Conservation (phyloP, 2,329 filamentous ascomycete species). For the Aspergillus sp. region DNA sequence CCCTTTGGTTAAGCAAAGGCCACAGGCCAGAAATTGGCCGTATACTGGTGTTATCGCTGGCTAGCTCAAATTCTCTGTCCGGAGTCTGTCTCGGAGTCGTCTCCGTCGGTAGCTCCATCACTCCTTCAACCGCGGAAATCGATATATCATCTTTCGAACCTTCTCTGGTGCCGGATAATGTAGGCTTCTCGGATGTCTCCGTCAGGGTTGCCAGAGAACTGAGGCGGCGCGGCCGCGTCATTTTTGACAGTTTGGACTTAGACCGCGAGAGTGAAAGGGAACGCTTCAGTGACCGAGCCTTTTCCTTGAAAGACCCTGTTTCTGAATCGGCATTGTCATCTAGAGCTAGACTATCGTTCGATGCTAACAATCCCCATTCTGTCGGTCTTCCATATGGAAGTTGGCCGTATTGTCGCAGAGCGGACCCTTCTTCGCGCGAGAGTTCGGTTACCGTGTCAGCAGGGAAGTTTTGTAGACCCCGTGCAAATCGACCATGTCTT, state of each 20-base stretch:
- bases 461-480: slow-evolving; percentile 16
- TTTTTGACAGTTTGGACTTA: slow-evolving; percentile 27
- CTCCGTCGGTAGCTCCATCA: slow-evolving; percentile 30
- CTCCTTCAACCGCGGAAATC: slow-evolving; percentile 30
- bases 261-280: slow-evolving; percentile 32
- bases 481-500: slow-evolving; percentile 14
- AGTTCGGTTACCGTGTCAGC: slow-evolving; percentile 27
- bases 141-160: slow-evolving; percentile 25
- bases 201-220: slow-evolving; percentile 29
- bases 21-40: slow-evolving; percentile 25
- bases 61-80: slow-evolving; percentile 22
- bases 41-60: slow-evolving; percentile 18
- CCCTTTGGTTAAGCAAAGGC: slow-evolving; percentile 22
- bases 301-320: slow-evolving; percentile 18
- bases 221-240: slow-evolving; percentile 20
- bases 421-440: slow-evolving; percentile 26
- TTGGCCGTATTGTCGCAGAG: slow-evolving; percentile 27
- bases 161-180: slow-evolving; percentile 8
- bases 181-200: slow-evolving; percentile 21
- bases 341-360: slow-evolving; percentile 23
- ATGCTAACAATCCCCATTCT: slow-evolving; percentile 31
- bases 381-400: slow-evolving; percentile 28
- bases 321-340: slow-evolving; percentile 16
- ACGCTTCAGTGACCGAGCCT: slow-evolving; percentile 25
- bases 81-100: slow-evolving; percentile 33